Conservation (phyloP, 2,329 filamentous ascomycete species). For the Ophiostoma fasciatum region DNA sequence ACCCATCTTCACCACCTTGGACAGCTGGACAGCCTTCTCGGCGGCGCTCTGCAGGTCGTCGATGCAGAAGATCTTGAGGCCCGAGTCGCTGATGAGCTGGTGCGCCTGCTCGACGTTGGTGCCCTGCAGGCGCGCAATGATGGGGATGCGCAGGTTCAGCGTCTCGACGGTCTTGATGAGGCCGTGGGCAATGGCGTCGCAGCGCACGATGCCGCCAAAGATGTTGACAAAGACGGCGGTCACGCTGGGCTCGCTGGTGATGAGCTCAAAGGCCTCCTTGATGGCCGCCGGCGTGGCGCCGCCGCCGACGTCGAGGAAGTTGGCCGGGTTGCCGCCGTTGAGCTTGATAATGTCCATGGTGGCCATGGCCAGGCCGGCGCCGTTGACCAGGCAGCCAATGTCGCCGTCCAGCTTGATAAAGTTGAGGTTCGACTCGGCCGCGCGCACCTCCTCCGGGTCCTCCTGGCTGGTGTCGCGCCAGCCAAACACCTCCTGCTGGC, state of each 20-base stretch:
- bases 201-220: constrained; percentile 96
- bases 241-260: constrained; percentile 96
- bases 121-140: constrained; percentile 92
- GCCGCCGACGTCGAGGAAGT: constrained; percentile 97
- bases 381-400: constrained; percentile 98
- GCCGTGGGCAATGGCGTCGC: constrained; percentile 92
- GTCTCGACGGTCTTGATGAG: constrained; percentile 88
- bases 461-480: constrained; percentile 94
- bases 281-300: constrained; percentile 95
- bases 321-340: constrained; percentile 87
- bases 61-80: constrained; percentile 99
- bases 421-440: constrained; percentile 87
- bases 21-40: constrained; percentile 97
- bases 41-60: constrained; percentile 94
- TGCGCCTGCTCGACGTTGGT: constrained; percentile 96
- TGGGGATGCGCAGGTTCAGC: constrained; percentile 92
- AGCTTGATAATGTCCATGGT: constrained; percentile 99
- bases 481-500: constrained; percentile 89
- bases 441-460: constrained; percentile 94
- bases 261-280: constrained; percentile 94
- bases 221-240: constrained; percentile 99
- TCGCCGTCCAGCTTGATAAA: constrained; percentile 99
- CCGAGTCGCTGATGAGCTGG: constrained; percentile 87
- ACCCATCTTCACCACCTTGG: constrained; percentile 98
- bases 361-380: constrained; percentile 97